A percentile compares a stretch with the other conserved stretches of the same genome.
These are phyloP conservation scores for Serendipita sp. DNA, from an alignment of 768 basidiomycete genomes.

Conservation along the genomic window DNA sequence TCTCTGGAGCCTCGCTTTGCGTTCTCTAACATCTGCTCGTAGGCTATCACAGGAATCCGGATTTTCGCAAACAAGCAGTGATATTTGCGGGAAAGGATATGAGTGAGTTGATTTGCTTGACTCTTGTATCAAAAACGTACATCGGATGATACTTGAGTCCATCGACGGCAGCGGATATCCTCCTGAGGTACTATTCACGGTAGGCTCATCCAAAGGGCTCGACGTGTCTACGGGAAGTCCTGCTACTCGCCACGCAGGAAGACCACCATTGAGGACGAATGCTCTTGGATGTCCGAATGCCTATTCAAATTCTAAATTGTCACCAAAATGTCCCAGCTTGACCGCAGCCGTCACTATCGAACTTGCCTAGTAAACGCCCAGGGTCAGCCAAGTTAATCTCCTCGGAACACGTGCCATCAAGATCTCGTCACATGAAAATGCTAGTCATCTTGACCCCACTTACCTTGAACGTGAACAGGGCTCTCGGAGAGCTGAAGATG, in stretches of 20 bases:
- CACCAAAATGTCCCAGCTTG: not conserved
- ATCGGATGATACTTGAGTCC: constrained; percentile 35
- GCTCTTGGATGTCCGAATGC: constrained; percentile 78
- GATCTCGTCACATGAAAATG: not conserved
- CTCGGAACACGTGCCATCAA: not conserved
- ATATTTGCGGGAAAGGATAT: no score
- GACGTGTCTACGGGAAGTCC: constrained; percentile 37
- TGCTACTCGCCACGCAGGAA: constrained; percentile 65
- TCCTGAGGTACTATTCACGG: constrained; percentile 16
- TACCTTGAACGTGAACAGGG: constrained; percentile 79
- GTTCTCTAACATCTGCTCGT: constrained; percentile 69
- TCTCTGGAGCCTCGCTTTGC: constrained; percentile 30
- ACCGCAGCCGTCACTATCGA: not conserved
- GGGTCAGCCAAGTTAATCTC: no score
- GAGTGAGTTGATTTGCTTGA: not conserved
- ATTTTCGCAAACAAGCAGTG: no score
- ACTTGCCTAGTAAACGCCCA: no score
- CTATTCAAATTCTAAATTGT: constrained; percentile 12
- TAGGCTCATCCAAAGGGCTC: constrained; percentile 11
- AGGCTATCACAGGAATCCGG: constrained; percentile 31
- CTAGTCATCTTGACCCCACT: not conserved
- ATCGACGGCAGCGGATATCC: constrained; percentile 41
- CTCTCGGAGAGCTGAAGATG: constrained; percentile 83
- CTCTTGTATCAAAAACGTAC: constrained; percentile 28
- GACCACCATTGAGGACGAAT: constrained; percentile 83